Base-by-base conservation (phyloP, 2,329 filamentous ascomycete species). In the Xylaria sp. region DNA sequence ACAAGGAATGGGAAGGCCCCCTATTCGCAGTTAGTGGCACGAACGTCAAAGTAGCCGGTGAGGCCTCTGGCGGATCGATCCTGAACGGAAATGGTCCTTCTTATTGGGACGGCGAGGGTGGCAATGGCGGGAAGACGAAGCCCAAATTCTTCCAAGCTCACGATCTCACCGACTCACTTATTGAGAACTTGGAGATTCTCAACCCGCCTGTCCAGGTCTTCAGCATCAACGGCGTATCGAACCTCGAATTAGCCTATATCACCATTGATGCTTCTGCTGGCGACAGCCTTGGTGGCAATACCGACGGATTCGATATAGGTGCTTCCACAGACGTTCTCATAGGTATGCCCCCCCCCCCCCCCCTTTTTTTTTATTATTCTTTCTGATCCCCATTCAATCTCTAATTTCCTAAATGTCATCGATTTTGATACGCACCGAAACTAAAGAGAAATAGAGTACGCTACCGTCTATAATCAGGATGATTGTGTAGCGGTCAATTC, bases 401-500 rank as follows among this genome's bases (percentile, higher is more conserved):
- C 29, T 31, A 31, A 7, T 31, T 7, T 31, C 29, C 29, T 31
- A 4, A 7, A 7, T 31, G 29, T 4, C 7, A 4, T 31, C 29
- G 7, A 31, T 31, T 4, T 31, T 31, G 9, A 13, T 45, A 20
- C 7, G 20, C 42, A 25, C 9, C 20, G 42, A 11, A 22, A 22
- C 42, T 45, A 22, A 45, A 13, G 20, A 45, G 42, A 45, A 45
- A 20, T 20, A 45, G 42, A 53, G 36, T 44, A 56, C 5, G 38
- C 53, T n/a, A 56, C 38, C 7, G 38, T 56, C 11, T 56, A 56
- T n/a, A 56, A 56, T 13, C 53, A 56, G 53, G 38, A 56, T n/a
- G 53, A 56, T 44, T 56, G 53, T 29, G 36, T 56, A 56, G 53
- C 36, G 10, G 20, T 56, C 22, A 56, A 56, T 42, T 53, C 53